Percentiles rank a stretch among this genome's conserved stretches.
phyloP scores from a whole-genome alignment of 345 rosid species.

The Anacardium occidentale region DNA sequence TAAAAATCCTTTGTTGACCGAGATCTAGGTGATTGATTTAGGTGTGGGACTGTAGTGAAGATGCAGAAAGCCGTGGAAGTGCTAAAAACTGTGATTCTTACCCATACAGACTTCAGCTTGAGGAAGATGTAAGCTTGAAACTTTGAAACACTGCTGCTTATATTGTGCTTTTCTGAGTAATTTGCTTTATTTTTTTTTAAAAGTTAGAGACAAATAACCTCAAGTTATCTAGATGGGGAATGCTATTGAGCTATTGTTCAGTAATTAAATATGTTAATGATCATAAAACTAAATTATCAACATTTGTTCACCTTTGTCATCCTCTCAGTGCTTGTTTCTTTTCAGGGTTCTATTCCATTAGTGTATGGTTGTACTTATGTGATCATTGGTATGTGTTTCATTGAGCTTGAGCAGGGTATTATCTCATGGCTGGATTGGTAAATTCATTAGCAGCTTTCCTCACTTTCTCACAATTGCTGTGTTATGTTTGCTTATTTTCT shows the following conservation, averaged over 20 bases:
- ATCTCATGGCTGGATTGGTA: not conserved
- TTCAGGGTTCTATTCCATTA: not conserved
- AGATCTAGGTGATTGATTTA: slow-evolving; percentile 30
- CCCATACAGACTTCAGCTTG: slow-evolving; percentile 69
- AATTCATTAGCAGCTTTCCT: not conserved
- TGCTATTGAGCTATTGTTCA: not conserved
- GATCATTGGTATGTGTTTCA: not conserved
- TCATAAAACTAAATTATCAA: not conserved
- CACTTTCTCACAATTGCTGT: not conserved
- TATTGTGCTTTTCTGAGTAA: slow-evolving; percentile 2
- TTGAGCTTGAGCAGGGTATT: not conserved
- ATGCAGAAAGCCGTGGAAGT: slow-evolving; percentile 31
- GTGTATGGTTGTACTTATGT: slow-evolving; percentile 1
- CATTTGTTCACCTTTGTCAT: not conserved
- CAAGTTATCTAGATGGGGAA: not conserved
- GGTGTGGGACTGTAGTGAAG: slow-evolving; percentile 41
- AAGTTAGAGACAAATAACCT: not conserved
- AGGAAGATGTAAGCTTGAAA: slow-evolving; percentile 66
- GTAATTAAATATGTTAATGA: not conserved
- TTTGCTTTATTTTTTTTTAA: not conserved
- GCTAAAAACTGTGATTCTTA: slow-evolving; percentile 32
- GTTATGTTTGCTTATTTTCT: not conserved
- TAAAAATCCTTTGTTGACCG: not conserved
- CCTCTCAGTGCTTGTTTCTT: not conserved
- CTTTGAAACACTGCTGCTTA: not conserved